Evolutionary conservation across 257 asterid species (phyloP), one percentile per base, ranked within the genome.

Genomic region (Handroanthus guayacan): DNA sequence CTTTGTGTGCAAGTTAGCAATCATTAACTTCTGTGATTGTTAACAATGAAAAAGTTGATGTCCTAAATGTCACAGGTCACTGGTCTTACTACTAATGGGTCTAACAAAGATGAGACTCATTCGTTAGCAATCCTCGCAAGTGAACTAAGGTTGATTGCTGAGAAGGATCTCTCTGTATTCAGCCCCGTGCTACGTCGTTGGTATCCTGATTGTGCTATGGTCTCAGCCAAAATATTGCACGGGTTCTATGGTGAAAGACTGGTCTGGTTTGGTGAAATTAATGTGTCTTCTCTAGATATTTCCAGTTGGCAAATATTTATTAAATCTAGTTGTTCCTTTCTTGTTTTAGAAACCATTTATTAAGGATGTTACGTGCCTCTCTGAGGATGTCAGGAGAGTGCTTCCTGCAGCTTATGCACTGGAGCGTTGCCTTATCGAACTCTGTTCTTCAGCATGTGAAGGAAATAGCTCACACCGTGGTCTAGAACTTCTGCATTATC

Each of bases 331-430:
- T 79, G 68, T 78, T 67, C 79, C 63, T 44, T 80, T 58, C 48
- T 75, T 44, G 54, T 81, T 75, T 83, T 72, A 95, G 99, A 85
- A 72, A 78, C 99, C 97, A 5, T 95, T 87, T 84, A 89, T 95
- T 80, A 81, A 81, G 89, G 86, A 80, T 79, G 85, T 88, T 52
- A 81, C 93, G 64, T 75, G 86, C 83, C 86, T 89, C 80, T 84
- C 86, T 41, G 94, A 88, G 83, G 98, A 90, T 75, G 96, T 84
- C 74, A 86, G 84, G 82, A 81, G 78, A 73, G 98, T 92, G 76
- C 99, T 95, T 78, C 90, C 98, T 78, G 98, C 91, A 68, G 98
- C 99, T 80, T 81, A 81, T 85, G 85, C 78, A 48, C 81, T 95
- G 84, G 98, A 95, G 86, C 81, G 72, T 80, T 74, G 82, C 87